Evolutionary conservation across 2,329 filamentous ascomycete genomes (phyloP).

Genomic region (Celoporthe dispersa): DNA sequence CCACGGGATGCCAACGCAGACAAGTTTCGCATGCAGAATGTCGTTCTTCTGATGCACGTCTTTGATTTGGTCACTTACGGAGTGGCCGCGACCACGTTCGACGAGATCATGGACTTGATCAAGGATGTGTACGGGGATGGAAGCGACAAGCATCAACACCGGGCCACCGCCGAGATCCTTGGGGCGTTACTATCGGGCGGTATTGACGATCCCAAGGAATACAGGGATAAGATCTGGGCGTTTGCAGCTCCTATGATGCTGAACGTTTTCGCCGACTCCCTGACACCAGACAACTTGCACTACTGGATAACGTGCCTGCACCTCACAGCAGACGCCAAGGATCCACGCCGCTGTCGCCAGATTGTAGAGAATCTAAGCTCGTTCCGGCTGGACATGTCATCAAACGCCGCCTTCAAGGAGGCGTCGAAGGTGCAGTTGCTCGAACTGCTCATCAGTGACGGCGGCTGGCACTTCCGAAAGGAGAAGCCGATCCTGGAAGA

Average conservation of each 20-base stretch:
- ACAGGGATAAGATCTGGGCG: conserved; percentile 79
- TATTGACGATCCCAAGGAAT: conserved; percentile 74
- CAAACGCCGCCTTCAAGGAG: conserved; percentile 98
- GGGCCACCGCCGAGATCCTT: conserved; percentile 91
- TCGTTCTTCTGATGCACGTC: conserved; percentile 83
- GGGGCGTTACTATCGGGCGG: conserved; percentile 83
- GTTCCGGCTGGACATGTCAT: conserved; percentile 91
- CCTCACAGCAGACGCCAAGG: conserved; percentile 83
- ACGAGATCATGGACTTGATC: conserved; percentile 84
- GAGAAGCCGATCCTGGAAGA: conserved; percentile 87
- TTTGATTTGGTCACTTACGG: conserved; percentile 89
- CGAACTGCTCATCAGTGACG: conserved; percentile 83
- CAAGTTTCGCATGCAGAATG: conserved; percentile 86
- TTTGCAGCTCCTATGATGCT: conserved; percentile 90
- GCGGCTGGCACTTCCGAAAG: conserved; percentile 94
- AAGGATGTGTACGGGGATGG: conserved; percentile 84
- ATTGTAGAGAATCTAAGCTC: conserved; percentile 80
- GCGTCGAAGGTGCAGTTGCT: conserved; percentile 93
- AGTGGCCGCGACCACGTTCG: conserved; percentile 76
- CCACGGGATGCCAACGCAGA: conserved; percentile 81
- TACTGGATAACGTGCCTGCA: conserved; percentile 97
- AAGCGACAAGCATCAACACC: conserved; percentile 96
- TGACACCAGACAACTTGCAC: conserved; percentile 90
- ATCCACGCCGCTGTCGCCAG: conserved; percentile 85
- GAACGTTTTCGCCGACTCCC: conserved; percentile 82